Percentiles rank a stretch among this genome's conserved stretches.
phyloP scores from a whole-genome alignment of 1,284 basidiomycete species.

The Trametes hirsuta region DNA sequence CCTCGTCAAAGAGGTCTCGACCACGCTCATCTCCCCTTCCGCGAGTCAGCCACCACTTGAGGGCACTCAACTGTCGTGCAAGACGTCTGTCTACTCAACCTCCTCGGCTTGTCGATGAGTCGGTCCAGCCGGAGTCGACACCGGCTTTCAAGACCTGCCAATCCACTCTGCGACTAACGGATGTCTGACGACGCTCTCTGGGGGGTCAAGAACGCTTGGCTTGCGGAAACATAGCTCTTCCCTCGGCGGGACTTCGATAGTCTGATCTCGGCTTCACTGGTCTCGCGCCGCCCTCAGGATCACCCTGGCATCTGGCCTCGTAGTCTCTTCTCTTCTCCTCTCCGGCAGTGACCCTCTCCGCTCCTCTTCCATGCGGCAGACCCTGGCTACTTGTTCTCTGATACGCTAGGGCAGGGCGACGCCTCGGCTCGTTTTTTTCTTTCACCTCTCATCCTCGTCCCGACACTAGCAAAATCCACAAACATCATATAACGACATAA shows the following conservation, averaged over 20 bases:
- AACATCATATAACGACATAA: no score
- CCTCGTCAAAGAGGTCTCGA: no score
- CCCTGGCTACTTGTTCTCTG: neutral
- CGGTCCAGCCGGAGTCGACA: neutral
- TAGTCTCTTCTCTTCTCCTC: neutral
- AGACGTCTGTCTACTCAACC: no score
- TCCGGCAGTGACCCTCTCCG: neutral
- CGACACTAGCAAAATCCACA: no score
- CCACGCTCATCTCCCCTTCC: neutral
- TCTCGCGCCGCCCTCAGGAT: neutral
- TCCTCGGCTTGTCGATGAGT: no score
- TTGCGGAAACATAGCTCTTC: no score
- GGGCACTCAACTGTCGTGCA: neutral
- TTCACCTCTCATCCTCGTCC: neutral
- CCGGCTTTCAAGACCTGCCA: neutral
- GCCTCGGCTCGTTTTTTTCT: neutral
- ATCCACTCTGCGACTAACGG: neutral
- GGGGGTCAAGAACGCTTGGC: neutral
- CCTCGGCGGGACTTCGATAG: no score
- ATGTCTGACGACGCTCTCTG: neutral
- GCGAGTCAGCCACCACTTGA: neutral
- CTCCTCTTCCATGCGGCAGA: neutral
- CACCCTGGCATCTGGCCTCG: neutral
- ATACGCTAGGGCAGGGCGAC: neutral
- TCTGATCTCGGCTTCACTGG: neutral